A percentile compares a stretch with the other conserved stretches of the same genome.
Conservation (phyloP, 345 rosid genomes). For the Clausena lansium region DNA sequence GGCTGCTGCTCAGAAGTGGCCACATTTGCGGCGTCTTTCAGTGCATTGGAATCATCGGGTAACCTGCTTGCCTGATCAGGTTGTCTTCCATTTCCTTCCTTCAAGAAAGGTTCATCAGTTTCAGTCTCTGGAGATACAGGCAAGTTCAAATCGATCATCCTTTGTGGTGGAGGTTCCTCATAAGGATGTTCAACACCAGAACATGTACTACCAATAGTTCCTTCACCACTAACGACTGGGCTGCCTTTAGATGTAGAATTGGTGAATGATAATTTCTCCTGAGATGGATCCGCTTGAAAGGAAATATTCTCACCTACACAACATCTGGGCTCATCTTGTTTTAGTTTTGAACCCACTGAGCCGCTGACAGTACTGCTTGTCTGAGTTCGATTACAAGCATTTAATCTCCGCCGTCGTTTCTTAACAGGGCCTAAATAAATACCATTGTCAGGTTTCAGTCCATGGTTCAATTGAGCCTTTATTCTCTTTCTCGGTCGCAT, state of each 20-base stretch:
- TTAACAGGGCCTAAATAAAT: conserved; percentile 21
- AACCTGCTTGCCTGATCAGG: conserved; percentile 10
- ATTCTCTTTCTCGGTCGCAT: conserved; percentile 15
- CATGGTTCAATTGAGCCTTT: conserved; percentile 21
- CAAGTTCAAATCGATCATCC: conserved; percentile 49
- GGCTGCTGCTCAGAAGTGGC: conserved; percentile 26
- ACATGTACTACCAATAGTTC: conserved; percentile 16
- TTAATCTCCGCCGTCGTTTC: conserved; percentile 25
- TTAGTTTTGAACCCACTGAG: conserved; percentile 13
- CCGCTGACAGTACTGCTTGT: conserved; percentile 9
- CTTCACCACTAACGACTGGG: conserved; percentile 22
- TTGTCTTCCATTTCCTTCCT: conserved; percentile 13
- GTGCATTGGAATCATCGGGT: not conserved
- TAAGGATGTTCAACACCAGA: conserved; percentile 15
- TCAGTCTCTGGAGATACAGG: conserved; percentile 40
- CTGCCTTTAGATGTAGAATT: conserved; percentile 30
- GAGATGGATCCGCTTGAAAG: conserved; percentile 20
- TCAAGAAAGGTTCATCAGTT: conserved; percentile 21
- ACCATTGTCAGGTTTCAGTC: conserved; percentile 21
- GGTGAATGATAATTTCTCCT: conserved; percentile 28
- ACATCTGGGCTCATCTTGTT: conserved; percentile 24
- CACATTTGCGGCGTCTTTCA: not conserved
- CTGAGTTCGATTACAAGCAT: conserved; percentile 18
- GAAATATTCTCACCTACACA: conserved; percentile 12
- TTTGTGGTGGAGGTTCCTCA: conserved; percentile 27